phyloP scores from a whole-genome alignment of 202 grass and related monocot genomes.

The Hordeum pubiflorum region DNA sequence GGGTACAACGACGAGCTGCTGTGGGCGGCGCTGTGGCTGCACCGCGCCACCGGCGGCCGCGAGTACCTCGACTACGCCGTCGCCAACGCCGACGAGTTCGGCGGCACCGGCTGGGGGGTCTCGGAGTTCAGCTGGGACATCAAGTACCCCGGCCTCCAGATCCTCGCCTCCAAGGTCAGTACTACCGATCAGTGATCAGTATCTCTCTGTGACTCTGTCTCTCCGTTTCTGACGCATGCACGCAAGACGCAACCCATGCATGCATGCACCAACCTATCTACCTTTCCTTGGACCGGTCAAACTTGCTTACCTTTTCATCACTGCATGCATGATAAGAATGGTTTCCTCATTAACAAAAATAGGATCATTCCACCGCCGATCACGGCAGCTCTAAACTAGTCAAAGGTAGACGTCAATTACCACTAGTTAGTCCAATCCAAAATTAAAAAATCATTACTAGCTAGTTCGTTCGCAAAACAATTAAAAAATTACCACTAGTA shows the following conservation, averaged over 20 bases:
- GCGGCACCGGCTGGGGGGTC: slow-evolving; percentile 67
- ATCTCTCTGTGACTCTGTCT: not conserved
- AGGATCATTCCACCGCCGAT: not conserved
- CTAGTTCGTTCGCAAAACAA: too few relatives aligned
- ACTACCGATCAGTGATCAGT: too few relatives aligned
- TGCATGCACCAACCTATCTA: not conserved
- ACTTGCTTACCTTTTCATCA: not conserved
- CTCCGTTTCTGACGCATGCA: not conserved
- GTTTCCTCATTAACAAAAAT: not conserved
- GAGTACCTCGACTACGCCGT: slow-evolving; percentile 50
- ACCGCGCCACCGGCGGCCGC: slow-evolving; percentile 42
- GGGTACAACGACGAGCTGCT: slow-evolving; percentile 81
- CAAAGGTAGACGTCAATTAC: not conserved
- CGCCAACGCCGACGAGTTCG: slow-evolving; percentile 51
- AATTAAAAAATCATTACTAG: too few relatives aligned
- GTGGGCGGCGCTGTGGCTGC: slow-evolving; percentile 88
- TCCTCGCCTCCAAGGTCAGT: slow-evolving; percentile 71
- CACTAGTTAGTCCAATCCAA: not conserved
- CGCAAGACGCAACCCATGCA: not conserved
- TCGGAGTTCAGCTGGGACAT: slow-evolving; percentile 98
- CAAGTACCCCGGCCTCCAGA: slow-evolving; percentile 76
- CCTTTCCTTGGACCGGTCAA: not conserved
- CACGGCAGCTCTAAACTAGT: not conserved
- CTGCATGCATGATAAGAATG: not conserved
- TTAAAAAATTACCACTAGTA: too few relatives aligned